These are phyloP conservation scores for Tulasnella sp. DNA, from an alignment of 768 basidiomycete genomes.

Conservation along the genomic window DNA sequence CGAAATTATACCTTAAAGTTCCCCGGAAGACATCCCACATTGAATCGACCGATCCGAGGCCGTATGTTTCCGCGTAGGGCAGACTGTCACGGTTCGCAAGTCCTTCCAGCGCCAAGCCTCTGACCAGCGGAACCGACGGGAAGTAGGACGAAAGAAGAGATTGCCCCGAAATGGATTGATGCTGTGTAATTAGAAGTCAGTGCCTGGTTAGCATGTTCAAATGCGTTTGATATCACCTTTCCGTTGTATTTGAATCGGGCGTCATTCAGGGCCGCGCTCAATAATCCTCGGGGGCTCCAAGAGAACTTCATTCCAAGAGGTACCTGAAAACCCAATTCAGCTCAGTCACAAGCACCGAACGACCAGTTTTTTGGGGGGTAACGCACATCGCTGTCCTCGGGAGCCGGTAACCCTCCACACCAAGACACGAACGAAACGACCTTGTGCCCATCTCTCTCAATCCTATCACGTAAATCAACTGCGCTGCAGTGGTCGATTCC, in stretches of 20 bases:
- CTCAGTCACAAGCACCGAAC: not conserved
- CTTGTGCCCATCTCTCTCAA: slow-evolving; percentile 50
- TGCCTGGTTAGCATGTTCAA: not conserved
- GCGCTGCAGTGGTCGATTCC: slow-evolving; percentile 89
- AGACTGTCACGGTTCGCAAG: slow-evolving; percentile 82
- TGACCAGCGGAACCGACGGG: slow-evolving; percentile 60
- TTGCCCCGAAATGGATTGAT: slow-evolving; percentile 48
- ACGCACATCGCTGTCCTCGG: slow-evolving; percentile 45
- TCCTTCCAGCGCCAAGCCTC: slow-evolving; percentile 68
- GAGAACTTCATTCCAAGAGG: slow-evolving; percentile 88
- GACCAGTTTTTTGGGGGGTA: not conserved
- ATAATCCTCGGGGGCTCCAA: slow-evolving; percentile 86
- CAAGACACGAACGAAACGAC: slow-evolving; percentile 79
- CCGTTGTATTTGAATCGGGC: slow-evolving; percentile 61
- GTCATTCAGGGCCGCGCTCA: slow-evolving; percentile 70
- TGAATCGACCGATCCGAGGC: slow-evolving; percentile 42
- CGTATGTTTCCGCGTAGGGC: slow-evolving; percentile 63
- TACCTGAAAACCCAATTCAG: slow-evolving; percentile 36
- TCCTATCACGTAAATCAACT: slow-evolving; percentile 56
- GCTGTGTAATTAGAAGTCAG: slow-evolving; percentile 35
- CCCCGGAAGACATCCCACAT: slow-evolving; percentile 73
- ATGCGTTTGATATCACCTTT: slow-evolving; percentile 43
- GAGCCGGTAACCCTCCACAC: slow-evolving; percentile 88
- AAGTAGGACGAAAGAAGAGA: slow-evolving; percentile 57
- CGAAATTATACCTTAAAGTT: slow-evolving; percentile 59